Conservation (phyloP, 129 eudicot species). For the Centella asiatica region DNA sequence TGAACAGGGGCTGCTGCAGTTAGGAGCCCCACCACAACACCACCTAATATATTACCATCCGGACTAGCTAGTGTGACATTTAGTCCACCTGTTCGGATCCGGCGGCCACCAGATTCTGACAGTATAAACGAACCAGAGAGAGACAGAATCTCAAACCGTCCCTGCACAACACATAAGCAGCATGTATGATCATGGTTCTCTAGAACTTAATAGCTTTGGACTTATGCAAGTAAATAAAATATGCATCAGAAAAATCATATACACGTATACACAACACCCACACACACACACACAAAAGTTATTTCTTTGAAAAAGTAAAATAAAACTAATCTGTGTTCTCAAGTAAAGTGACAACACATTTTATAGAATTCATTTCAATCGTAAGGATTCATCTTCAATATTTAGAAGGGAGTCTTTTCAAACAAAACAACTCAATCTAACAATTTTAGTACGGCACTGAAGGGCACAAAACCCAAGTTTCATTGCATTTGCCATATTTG, state of each 20-base stretch:
- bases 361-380: background rate
- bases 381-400: background rate
- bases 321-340: background rate
- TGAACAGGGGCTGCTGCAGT: slow-evolving; percentile 59
- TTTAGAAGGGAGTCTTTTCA: background rate
- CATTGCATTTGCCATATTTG: background rate
- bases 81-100: slow-evolving; percentile 37
- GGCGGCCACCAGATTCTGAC: slow-evolving; percentile 32
- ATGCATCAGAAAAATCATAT: no score
- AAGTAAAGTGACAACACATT: background rate
- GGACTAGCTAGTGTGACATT: slow-evolving; percentile 59
- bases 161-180: slow-evolving; percentile 46
- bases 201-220: background rate
- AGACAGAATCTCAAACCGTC: slow-evolving; percentile 48
- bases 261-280: no score
- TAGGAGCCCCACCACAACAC: slow-evolving; percentile 72
- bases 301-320: background rate
- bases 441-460: background rate
- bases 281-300: no score
- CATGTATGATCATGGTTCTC: background rate
- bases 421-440: background rate
- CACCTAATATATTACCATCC: slow-evolving; percentile 67
- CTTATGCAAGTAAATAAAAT: background rate
- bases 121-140: slow-evolving; percentile 53
- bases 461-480: background rate